Base-by-base conservation (phyloP, 148 eudicot genomes). In the Selenicereus undatus region DNA sequence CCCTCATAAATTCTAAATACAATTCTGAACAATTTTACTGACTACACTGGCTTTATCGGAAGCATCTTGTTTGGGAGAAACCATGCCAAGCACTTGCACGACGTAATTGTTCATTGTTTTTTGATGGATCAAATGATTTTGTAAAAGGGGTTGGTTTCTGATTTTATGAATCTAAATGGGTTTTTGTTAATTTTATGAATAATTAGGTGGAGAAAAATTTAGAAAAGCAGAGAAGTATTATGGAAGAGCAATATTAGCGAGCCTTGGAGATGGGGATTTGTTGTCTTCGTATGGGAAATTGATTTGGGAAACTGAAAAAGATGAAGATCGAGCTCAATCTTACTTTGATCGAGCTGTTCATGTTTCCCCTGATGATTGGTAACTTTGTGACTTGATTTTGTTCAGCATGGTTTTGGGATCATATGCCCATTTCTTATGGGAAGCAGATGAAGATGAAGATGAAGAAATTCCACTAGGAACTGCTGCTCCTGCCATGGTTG, bases 351-450 rank as follows among this genome's bases (percentile, higher is more conserved):
- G 79, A 84, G 95, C 98, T 52, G 56, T 94, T 78, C 83, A 32
- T 21, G 88, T 88, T 62, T 87, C 97, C 74, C 98, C 98, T 70
- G 30, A 88, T 27, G 95, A 93, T 65, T 79, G 90, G 98, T 94
- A 91, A 69, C 20, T 48, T 21, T 10, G 22, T 10, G 22, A 69
- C 68, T 11, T 54, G 9, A 43, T 71, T 35, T 1, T 74, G 45
- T 76, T 54, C 86, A 91, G 97, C 69, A 45, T 52, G 85, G 89
- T 94, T 27, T 60, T 90, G 91, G 98, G 92, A 82, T 89, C 89
- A 32, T 91, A 92, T 73, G 98, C 98, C 0, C 91, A 83, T 26
- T 94, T 92, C 50, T 62, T 94, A 78, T 94, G 98, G 98, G 95
- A 90, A 83, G 90, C 89, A 7, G 93, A 86, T 69, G 97, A 86